Conservation (phyloP, 768 basidiomycete species). For the Trichaptum fuscoviolaceum region DNA sequence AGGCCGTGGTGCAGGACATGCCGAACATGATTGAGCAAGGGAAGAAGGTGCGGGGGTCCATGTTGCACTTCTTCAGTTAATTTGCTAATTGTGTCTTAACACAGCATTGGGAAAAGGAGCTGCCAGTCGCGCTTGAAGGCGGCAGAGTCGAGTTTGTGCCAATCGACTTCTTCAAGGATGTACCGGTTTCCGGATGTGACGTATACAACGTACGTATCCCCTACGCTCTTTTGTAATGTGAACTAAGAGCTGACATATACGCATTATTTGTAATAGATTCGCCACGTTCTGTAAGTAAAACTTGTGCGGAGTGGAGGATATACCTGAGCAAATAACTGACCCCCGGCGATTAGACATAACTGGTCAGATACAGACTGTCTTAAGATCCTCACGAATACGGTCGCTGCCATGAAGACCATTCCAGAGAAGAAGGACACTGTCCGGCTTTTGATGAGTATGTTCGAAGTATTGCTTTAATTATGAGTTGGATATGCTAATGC, state of each 20-base stretch:
- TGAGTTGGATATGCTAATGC: no score
- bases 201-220: slow-evolving; percentile 31
- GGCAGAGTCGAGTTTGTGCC: slow-evolving; percentile 24
- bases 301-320: no score
- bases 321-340: slow-evolving; percentile 27
- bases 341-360: slow-evolving; percentile 23
- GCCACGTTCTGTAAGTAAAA: slow-evolving; percentile 22
- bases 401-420: no score
- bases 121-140: slow-evolving; percentile 21
- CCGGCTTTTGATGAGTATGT: no score
- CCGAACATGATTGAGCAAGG: slow-evolving; percentile 21
- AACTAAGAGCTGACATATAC: slow-evolving; percentile 13
- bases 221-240: no score
- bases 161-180: slow-evolving; percentile 28
- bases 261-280: slow-evolving; percentile 28
- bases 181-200: slow-evolving; percentile 22
- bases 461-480: no score
- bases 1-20: slow-evolving; percentile 28
- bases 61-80: no score
- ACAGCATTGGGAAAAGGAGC: slow-evolving; percentile 22
- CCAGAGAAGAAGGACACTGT: no score
- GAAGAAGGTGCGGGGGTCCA: not conserved
- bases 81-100: no score
- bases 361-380: slow-evolving; percentile 12
- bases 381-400: slow-evolving; percentile 2